A percentile compares a stretch with the other conserved stretches of the same genome.
phyloP scores from a whole-genome alignment of 140 eudicot species.

The Oenanthe javanica region DNA sequence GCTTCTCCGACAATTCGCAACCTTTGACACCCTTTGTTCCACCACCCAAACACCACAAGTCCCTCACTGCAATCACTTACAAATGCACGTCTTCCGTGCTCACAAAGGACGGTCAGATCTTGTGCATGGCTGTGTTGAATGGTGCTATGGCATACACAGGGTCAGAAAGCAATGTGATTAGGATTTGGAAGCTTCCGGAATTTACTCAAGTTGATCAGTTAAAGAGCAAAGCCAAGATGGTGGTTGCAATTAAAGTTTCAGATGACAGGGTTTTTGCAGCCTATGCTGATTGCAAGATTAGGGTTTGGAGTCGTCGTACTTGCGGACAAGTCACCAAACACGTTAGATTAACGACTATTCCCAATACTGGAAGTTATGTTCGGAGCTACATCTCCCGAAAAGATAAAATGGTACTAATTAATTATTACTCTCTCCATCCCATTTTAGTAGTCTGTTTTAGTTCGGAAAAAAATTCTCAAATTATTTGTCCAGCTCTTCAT shows the following conservation, averaged over 20 bases:
- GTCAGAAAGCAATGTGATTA: not conserved
- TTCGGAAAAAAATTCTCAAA: too few relatives aligned
- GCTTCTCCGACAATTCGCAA: not conserved
- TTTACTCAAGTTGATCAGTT: not conserved
- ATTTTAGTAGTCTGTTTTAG: too few relatives aligned
- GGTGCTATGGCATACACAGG: not conserved
- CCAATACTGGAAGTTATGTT: not conserved
- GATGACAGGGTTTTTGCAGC: not conserved
- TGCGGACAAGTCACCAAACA: not conserved
- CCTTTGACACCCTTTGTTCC: not conserved
- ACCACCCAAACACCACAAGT: too few relatives aligned
- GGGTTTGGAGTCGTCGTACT: not conserved
- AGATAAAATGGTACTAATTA: not conserved
- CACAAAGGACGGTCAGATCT: not conserved
- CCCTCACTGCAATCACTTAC: not conserved
- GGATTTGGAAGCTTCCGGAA: not conserved
- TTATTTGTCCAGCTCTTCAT: too few relatives aligned
- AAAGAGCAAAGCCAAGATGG: not conserved
- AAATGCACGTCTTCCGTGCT: not conserved
- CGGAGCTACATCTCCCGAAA: not conserved
- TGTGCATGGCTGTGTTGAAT: not conserved
- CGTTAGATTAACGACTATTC: not conserved
- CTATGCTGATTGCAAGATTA: not conserved
- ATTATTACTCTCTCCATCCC: too few relatives aligned
- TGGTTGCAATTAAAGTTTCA: not conserved